These are phyloP conservation scores for Calonectria montana DNA, from an alignment of 2,329 filamentous ascomycete species.

Conservation along the genomic window DNA sequence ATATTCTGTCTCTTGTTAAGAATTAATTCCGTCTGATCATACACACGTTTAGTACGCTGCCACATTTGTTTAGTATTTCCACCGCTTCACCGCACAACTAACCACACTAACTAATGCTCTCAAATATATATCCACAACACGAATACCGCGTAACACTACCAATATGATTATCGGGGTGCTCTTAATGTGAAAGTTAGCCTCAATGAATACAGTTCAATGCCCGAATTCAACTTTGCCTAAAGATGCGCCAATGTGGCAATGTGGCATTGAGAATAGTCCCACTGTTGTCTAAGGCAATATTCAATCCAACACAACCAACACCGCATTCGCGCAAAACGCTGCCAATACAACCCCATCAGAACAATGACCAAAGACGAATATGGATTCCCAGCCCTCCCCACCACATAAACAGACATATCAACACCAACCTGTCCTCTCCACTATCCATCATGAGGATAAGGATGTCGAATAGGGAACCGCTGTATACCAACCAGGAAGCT, in stretches of 20 bases:
- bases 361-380: neutral
- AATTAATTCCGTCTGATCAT: too few relatives aligned
- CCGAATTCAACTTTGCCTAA: neutral
- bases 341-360: neutral
- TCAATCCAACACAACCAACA: neutral
- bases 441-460: neutral
- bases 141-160: neutral
- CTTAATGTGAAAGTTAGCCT: neutral
- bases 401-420: neutral
- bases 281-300: neutral
- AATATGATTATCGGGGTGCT: neutral
- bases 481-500: slow-evolving; percentile 21
- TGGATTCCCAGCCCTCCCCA: neutral
- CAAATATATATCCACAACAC: neutral
- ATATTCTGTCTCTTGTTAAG: too few relatives aligned
- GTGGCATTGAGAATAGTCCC: neutral
- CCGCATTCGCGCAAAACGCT: neutral
- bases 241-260: neutral
- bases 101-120: neutral
- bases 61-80: too few relatives aligned
- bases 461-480: slow-evolving; percentile 20
- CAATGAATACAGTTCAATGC: neutral
- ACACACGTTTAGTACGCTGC: too few relatives aligned
- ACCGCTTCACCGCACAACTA: neutral
- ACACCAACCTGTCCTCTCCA: neutral